A percentile compares a stretch with the other conserved stretches of the same genome.
phyloP scores from a whole-genome alignment of 495 filamentous ascomycete species.

The Penicillium crystallinum region DNA sequence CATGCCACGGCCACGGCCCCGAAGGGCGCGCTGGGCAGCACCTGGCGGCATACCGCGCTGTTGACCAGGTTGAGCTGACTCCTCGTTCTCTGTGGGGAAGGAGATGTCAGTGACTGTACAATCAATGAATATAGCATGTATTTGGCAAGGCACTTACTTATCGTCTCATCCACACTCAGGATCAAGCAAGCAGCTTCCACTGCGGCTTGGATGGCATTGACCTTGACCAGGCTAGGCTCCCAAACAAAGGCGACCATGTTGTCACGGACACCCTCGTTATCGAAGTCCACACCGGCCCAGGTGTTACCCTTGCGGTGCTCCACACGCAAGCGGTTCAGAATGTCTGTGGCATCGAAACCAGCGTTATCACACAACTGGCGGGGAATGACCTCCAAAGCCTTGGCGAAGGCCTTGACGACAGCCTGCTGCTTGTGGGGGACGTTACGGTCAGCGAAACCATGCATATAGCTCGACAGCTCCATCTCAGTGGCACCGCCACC shows the following conservation, averaged over 20 bases:
- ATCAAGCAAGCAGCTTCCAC: conserved; percentile 94
- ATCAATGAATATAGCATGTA: neutral
- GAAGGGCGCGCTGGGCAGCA: conserved; percentile 83
- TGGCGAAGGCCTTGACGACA: conserved; percentile 96
- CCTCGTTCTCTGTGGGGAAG: conserved; percentile 65
- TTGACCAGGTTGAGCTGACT: conserved; percentile 75
- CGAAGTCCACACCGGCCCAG: conserved; percentile 96
- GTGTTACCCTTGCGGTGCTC: conserved; percentile 86
- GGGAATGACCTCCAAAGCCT: conserved; percentile 94
- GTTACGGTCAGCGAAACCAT: conserved; percentile 85
- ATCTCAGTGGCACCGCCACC: conserved; percentile 95
- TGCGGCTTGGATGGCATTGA: conserved; percentile 94
- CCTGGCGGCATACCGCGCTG: conserved; percentile 77
- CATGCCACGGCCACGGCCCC: conserved; percentile 86
- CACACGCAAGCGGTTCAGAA: conserved; percentile 88
- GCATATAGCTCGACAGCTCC: conserved; percentile 90
- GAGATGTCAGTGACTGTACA: conserved; percentile 14
- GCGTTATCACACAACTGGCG: conserved; percentile 97
- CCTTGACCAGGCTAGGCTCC: conserved; percentile 94
- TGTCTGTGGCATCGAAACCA: conserved; percentile 96
- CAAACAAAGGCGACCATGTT: conserved; percentile 94
- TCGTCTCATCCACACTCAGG: conserved; percentile 93
- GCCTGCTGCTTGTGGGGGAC: conserved; percentile 92
- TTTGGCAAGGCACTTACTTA: conserved; percentile 51
- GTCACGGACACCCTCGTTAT: conserved; percentile 82